phyloP scores from a whole-genome alignment of 306 rosid species.

The Vigna unguiculata region DNA sequence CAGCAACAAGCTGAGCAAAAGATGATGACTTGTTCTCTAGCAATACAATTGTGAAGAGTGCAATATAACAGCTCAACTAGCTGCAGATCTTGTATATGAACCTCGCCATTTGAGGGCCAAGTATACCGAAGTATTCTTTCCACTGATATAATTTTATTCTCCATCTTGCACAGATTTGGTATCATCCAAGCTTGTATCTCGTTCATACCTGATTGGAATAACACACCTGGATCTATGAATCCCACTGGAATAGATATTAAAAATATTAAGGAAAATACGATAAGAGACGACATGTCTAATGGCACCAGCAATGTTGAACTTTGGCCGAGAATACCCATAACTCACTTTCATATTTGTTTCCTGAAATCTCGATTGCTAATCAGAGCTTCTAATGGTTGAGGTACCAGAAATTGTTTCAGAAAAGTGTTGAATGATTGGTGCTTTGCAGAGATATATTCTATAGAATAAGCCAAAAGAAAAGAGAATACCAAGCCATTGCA shows the following conservation, averaged over 20 bases:
- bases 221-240: slow-evolving; percentile 77
- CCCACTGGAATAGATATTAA: slow-evolving; percentile 77
- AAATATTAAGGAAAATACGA: slow-evolving; percentile 69
- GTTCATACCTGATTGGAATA: slow-evolving; percentile 50
- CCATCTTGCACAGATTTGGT: slow-evolving; percentile 75
- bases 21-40: slow-evolving; percentile 78
- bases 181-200: slow-evolving; percentile 68
- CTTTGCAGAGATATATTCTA: no score
- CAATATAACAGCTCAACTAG: slow-evolving; percentile 43
- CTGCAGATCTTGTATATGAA: slow-evolving; percentile 75
- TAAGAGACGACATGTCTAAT: slow-evolving; percentile 71
- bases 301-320: slow-evolving; percentile 71
- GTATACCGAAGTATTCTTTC: slow-evolving; percentile 84
- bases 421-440: slow-evolving; percentile 88
- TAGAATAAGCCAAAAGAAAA: no score
- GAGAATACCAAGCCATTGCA: no score
- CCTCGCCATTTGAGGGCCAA: slow-evolving; percentile 76
- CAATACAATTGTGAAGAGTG: background rate
- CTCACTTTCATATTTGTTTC: slow-evolving; percentile 72
- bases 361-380: slow-evolving; percentile 74
- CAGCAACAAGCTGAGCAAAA: slow-evolving; percentile 82
- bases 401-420: slow-evolving; percentile 86
- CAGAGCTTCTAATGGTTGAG: slow-evolving; percentile 85
- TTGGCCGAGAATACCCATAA: slow-evolving; percentile 77
- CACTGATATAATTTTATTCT: slow-evolving; percentile 84